A percentile compares a stretch with the other conserved stretches of the same genome.
phyloP scores from a whole-genome alignment of 2,329 filamentous ascomycete genomes.

The Fusarium sp. region DNA sequence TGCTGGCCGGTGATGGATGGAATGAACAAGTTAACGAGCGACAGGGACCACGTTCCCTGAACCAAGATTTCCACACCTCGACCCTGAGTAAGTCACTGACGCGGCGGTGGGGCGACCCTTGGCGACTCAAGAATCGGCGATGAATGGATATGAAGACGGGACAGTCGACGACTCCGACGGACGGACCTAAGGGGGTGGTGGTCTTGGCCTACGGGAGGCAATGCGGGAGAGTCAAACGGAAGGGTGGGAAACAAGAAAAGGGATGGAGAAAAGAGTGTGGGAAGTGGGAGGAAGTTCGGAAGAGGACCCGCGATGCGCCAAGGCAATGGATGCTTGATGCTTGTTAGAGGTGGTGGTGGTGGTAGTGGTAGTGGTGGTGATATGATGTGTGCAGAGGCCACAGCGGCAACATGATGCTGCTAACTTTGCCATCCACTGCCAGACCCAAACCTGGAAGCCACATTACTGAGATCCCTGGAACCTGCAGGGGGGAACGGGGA shows the following conservation, averaged over 20 bases:
- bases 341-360: not conserved
- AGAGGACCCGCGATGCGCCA: conserved; percentile 10
- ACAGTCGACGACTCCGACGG: conserved; percentile 15
- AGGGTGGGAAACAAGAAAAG: conserved; percentile 1
- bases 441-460: not conserved
- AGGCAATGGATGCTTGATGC: not conserved
- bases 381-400: conserved; percentile 5
- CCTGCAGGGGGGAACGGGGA: conserved; percentile 15
- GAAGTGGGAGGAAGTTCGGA: conserved; percentile 12
- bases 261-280: conserved; percentile 1
- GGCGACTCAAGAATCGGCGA: conserved; percentile 23
- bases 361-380: not conserved
- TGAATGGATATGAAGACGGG: conserved; percentile 6
- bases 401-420: not conserved
- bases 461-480: conserved; percentile 19
- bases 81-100: conserved; percentile 29
- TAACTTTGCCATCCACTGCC: conserved; percentile 10
- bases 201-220: conserved; percentile 16
- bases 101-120: conserved; percentile 36
- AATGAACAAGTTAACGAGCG: conserved; percentile 45
- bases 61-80: conserved; percentile 31
- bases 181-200: conserved; percentile 6
- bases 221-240: conserved; percentile 8
- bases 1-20: conserved; percentile 11
- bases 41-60: conserved; percentile 45